A percentile compares a stretch with the other conserved stretches of the same genome.
Evolutionary conservation across 1,284 basidiomycete genomes (phyloP).

Genomic region (Cutaneotrichosporon mucoides): DNA sequence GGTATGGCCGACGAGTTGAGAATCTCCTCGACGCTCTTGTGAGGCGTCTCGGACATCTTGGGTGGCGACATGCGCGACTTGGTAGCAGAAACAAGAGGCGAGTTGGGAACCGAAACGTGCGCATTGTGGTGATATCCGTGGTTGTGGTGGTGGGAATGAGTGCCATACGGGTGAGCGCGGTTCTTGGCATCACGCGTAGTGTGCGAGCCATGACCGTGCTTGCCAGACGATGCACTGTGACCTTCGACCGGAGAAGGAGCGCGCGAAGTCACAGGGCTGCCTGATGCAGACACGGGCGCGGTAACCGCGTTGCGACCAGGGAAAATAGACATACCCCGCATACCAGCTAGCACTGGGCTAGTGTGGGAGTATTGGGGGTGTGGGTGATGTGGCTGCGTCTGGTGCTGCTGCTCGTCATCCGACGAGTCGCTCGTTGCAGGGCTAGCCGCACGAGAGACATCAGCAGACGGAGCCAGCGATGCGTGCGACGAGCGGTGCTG

Average conservation of each 20-base stretch:
- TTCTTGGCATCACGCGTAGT: slow-evolving; percentile 45
- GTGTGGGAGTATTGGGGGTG: slow-evolving; percentile 9
- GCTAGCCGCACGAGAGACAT: slow-evolving; percentile 40
- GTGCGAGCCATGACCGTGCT: slow-evolving; percentile 46
- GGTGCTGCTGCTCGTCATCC: slow-evolving; percentile 35
- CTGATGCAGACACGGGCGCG: slow-evolving; percentile 42
- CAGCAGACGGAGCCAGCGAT: slow-evolving; percentile 31
- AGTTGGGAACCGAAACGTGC: slow-evolving; percentile 38
- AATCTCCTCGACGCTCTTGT: slow-evolving; percentile 49
- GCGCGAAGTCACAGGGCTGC: slow-evolving; percentile 42
- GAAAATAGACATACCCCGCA: slow-evolving; percentile 57
- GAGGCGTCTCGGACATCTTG: slow-evolving; percentile 22
- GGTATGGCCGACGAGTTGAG: slow-evolving; percentile 46
- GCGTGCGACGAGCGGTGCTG: slow-evolving; percentile 26
- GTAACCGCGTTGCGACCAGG: slow-evolving; percentile 40
- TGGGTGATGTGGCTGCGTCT: slow-evolving; percentile 4
- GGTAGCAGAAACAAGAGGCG: slow-evolving; percentile 31
- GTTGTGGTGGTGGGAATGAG: slow-evolving; percentile 6
- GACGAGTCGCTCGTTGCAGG: slow-evolving; percentile 44
- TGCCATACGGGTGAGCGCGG: slow-evolving; percentile 44
- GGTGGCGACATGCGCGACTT: slow-evolving; percentile 42
- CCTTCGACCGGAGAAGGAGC: slow-evolving; percentile 35
- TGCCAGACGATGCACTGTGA: slow-evolving; percentile 46
- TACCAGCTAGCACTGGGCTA: slow-evolving; percentile 70
- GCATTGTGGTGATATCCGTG: slow-evolving; percentile 10